Evolutionary conservation across 441 rosid genomes (phyloP), one percentile per base, ranked within the genome.

Genomic region (Bruguiera hainesii): DNA sequence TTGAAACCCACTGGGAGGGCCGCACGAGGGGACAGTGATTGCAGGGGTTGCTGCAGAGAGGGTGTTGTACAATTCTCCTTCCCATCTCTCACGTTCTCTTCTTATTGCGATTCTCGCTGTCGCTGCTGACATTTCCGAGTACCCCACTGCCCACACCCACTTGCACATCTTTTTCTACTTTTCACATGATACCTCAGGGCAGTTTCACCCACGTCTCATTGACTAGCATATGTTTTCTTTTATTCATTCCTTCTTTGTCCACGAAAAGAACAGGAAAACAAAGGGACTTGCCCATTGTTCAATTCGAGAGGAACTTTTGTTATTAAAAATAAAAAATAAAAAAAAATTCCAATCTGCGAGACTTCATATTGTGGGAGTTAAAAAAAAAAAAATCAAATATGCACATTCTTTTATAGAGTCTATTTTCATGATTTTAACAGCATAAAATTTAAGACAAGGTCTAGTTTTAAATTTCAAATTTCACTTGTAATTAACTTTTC

Each of bases 1-100:
- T 16, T 42, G 48, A 42, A 37, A 35, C 37, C 33, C 64, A 29
- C n/a, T 3, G 60, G 53, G 62, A 68, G 75, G 71, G 76, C 76
- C 82, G 84, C 80, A 81, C 82, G 84, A 76, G 82, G 74, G 75
- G 71, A 64, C 70, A 50, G 67, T 61, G 39, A 62, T 62, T 56
- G 52, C 23, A 42, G 63, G 48, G 49, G 30, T 13, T 19, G 20
- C 30, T n/a, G 67, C 53, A 56, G 60, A n/a, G 57, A 25, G 21
- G 25, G 61, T 39, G 4, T 15, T 21, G 26, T 20, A 53, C 26
- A 20, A 20, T 53, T 20, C 58, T 13, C 25, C 21, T 25, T 20
- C 28, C 28, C 23, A 55, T 55, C 58, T 23, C 58, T 55, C 30
- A 23, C 29, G 28, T 26, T 55, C 28, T 15, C 58, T 26, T 55